Evolutionary conservation across 805 yeast species (phyloP).

Genomic region (Pichia paraexigua): DNA sequence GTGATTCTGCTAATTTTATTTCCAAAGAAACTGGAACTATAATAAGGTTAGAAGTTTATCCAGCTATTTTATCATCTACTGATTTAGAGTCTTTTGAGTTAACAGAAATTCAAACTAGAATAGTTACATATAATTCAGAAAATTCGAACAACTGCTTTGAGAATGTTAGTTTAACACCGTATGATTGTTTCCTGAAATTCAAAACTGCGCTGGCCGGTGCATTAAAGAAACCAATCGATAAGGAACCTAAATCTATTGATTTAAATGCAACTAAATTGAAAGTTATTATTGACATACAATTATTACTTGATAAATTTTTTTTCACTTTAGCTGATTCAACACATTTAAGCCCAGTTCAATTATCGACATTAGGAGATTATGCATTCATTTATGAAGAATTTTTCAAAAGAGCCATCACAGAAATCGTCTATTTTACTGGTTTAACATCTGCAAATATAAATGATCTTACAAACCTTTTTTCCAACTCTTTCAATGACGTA

Average conservation of each 20-base stretch:
- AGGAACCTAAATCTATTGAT: constrained; percentile 48
- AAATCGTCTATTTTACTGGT: constrained; percentile 39
- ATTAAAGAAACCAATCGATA: constrained; percentile 34
- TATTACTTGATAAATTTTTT: constrained; percentile 40
- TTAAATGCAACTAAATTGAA: constrained; percentile 39
- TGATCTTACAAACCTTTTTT: constrained; percentile 13
- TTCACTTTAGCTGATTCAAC: constrained; percentile 30
- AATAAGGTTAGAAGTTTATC: constrained; percentile 46
- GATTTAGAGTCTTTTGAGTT: constrained; percentile 42
- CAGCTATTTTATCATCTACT: constrained; percentile 40
- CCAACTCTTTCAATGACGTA: constrained; percentile 16
- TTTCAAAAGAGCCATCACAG: constrained; percentile 46
- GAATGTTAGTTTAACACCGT: constrained; percentile 30
- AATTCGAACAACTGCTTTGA: constrained; percentile 8
- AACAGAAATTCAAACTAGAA: constrained; percentile 45
- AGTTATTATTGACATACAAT: constrained; percentile 42
- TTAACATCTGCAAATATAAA: constrained; percentile 17
- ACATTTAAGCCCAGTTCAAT: constrained; percentile 27
- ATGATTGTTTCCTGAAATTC: constrained; percentile 47
- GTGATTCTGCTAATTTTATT: constrained; percentile 41
- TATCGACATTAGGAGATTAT: constrained; percentile 21
- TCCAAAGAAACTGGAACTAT: constrained; percentile 38
- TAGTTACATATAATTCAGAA: constrained; percentile 28
- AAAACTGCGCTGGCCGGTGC: constrained; percentile 65
- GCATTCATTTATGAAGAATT: constrained; percentile 34